Conservation (phyloP, 441 rosid genomes). For the Corymbia calophylla region DNA sequence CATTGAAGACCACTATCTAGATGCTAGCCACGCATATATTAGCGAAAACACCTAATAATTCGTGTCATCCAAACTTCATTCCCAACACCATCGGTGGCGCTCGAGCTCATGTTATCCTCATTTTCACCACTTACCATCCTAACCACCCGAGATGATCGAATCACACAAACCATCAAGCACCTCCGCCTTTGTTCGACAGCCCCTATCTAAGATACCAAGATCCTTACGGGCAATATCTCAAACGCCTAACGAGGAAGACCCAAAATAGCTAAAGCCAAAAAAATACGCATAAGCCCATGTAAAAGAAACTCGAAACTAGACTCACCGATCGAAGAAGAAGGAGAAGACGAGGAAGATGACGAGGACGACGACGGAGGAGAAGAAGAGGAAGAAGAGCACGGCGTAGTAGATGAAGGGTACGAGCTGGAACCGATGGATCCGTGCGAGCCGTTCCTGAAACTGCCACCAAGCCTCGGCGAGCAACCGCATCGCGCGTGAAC, state of each 20-base stretch:
- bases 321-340: constrained; percentile 20
- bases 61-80: not conserved
- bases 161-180: not conserved
- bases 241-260: not conserved
- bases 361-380: constrained; percentile 14
- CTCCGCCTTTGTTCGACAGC: not conserved
- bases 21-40: not conserved
- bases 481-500: constrained; percentile 24
- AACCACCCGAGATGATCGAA: not conserved
- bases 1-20: not conserved
- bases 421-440: not conserved
- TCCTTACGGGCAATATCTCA: not conserved
- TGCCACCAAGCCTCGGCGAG: constrained; percentile 9
- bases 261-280: not conserved
- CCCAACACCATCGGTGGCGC: not conserved
- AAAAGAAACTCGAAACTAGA: not conserved
- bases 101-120: not conserved
- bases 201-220: not conserved
- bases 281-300: not conserved
- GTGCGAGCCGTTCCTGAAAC: constrained; percentile 4
- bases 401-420: constrained; percentile 10
- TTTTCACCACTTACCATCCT: not conserved
- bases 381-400: constrained; percentile 28
- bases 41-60: not conserved
- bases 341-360: constrained; percentile 14